Conservation (phyloP, 352 stramenopile genomes). For the Albugo candida region DNA sequence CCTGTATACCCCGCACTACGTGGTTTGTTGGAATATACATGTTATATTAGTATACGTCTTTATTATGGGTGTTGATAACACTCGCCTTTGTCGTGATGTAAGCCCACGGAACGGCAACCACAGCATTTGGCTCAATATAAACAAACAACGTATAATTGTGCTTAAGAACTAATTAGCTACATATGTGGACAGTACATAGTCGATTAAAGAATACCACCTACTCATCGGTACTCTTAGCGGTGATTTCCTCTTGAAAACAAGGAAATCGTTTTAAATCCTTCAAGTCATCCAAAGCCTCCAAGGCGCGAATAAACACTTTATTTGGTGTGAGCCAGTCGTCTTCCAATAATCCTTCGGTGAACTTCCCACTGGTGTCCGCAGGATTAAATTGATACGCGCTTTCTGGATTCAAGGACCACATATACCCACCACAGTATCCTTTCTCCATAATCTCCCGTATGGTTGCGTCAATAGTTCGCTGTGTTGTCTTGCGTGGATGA, state of each 20-base stretch:
- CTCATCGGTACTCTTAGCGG: too few species aligned
- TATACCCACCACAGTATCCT: conserved; percentile 40
- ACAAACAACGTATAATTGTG: too few species aligned
- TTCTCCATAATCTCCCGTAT: conserved; percentile 36
- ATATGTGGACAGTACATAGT: too few species aligned
- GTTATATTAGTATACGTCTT: too few species aligned
- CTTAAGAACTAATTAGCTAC: too few species aligned
- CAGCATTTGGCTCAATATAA: too few species aligned
- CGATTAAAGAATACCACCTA: too few species aligned
- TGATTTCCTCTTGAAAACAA: conserved; percentile 16
- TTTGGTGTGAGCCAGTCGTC: conserved; percentile 58
- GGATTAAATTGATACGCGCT: conserved; percentile 61
- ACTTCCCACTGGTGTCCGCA: conserved; percentile 29
- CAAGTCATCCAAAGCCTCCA: conserved; percentile 26
- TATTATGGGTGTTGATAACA: too few species aligned
- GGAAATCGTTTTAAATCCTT: conserved; percentile 45
- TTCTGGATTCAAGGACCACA: conserved; percentile 65
- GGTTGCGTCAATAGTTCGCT: conserved; percentile 43
- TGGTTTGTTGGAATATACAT: too few species aligned
- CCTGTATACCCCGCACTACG: conserved; percentile 32
- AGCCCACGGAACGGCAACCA: too few species aligned
- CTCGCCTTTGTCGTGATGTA: too few species aligned
- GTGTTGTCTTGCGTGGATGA: conserved; percentile 29
- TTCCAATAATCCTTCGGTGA: conserved; percentile 38
- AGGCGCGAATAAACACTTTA: conserved; percentile 31